These are phyloP conservation scores for Bretschneidera sinensis DNA, from an alignment of 345 rosid genomes.

Conservation along the genomic window DNA sequence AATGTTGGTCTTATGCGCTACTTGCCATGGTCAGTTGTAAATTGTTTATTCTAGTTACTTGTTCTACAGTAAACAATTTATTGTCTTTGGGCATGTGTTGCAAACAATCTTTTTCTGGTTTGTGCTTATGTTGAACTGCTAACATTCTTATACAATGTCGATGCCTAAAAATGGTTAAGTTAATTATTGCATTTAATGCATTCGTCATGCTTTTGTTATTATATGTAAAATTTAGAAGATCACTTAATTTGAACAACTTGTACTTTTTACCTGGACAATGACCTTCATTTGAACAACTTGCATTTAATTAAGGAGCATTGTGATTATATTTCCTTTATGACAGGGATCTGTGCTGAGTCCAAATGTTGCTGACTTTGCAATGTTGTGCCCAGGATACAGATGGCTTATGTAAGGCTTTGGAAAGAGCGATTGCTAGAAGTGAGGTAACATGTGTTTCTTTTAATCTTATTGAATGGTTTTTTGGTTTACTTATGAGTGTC, in stretches of 20 bases:
- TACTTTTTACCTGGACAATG: slow-evolving; percentile 22
- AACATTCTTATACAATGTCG: too few relatives aligned
- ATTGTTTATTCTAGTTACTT: too few relatives aligned
- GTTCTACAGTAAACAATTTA: too few relatives aligned
- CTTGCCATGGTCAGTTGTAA: too few relatives aligned
- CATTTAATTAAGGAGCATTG: slow-evolving; percentile 57
- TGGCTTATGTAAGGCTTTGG: slow-evolving; percentile 54
- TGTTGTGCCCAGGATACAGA: slow-evolving; percentile 78
- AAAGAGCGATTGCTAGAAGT: slow-evolving; percentile 46
- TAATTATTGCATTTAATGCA: too few relatives aligned
- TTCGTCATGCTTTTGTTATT: not conserved
- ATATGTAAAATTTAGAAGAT: slow-evolving; percentile 3
- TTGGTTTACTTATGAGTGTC: not conserved
- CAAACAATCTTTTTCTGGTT: too few relatives aligned
- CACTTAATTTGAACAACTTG: slow-evolving; percentile 1
- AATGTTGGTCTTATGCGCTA: too few relatives aligned
- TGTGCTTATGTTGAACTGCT: too few relatives aligned
- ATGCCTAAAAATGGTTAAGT: too few relatives aligned
- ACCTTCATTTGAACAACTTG: too few relatives aligned
- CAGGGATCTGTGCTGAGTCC: slow-evolving; percentile 59
- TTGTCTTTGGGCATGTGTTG: too few relatives aligned
- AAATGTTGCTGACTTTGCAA: slow-evolving; percentile 74
- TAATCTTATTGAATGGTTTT: not conserved
- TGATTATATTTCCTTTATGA: slow-evolving; percentile 49
- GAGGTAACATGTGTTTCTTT: slow-evolving; percentile 37